Evolutionary conservation across 257 asterid genomes (phyloP).

Genomic region (Primulina eburnea): DNA sequence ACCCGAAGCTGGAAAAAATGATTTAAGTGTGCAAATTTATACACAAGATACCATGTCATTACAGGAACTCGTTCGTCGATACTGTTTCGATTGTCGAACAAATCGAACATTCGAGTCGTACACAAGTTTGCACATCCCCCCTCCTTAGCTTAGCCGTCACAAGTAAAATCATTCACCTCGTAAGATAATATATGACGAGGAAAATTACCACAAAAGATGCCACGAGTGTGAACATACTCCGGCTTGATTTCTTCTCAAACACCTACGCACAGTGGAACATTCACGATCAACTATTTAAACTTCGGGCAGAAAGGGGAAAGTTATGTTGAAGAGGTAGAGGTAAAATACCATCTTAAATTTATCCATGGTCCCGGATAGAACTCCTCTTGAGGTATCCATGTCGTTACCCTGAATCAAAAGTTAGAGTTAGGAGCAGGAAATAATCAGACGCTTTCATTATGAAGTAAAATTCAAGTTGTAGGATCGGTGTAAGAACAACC

Average conservation of each 20-base stretch:
- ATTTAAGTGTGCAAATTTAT: conserved; percentile 10
- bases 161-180: conserved; percentile 41
- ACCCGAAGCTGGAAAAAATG: too few relatives aligned
- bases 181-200: conserved; percentile 74
- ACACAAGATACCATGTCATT: conserved; percentile 10
- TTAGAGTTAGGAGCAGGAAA: neutral
- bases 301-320: neutral
- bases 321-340: neutral
- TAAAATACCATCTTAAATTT: conserved; percentile 77
- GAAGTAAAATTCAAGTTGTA: neutral
- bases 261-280: conserved; percentile 41
- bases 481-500: neutral
- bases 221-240: conserved; percentile 76
- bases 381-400: conserved; percentile 95
- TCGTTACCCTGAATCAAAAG: conserved; percentile 65
- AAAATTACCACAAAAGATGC: conserved; percentile 81
- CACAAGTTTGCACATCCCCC: conserved; percentile 23
- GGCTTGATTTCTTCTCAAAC: conserved; percentile 89
- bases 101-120: conserved; percentile 20
- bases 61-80: neutral
- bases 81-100: conserved; percentile 2
- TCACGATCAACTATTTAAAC: neutral
- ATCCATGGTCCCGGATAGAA: conserved; percentile 92
- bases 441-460: neutral
- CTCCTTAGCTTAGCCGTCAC: neutral